These are phyloP conservation scores for Malbranchea zuffiana DNA, from an alignment of 2,329 filamentous ascomycete genomes.

Conservation along the genomic window DNA sequence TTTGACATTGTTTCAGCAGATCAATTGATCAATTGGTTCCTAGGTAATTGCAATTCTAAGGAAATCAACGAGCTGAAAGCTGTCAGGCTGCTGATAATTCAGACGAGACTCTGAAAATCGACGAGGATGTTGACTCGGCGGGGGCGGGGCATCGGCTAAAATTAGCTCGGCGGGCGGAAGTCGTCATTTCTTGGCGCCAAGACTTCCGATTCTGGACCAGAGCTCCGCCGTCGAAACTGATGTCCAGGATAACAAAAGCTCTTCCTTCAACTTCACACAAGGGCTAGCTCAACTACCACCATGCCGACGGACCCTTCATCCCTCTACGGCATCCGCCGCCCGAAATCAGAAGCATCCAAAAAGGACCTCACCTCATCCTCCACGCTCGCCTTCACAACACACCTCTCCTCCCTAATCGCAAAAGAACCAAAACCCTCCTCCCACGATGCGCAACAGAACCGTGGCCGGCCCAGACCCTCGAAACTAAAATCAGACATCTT, in stretches of 20 bases:
- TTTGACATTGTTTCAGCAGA: conserved; percentile 20
- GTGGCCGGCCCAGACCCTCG: conserved; percentile 34
- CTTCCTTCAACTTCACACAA: not conserved
- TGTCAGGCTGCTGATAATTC: too few species aligned
- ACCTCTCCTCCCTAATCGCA: conserved; percentile 71
- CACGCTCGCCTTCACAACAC: conserved; percentile 75
- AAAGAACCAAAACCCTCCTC: conserved; percentile 23
- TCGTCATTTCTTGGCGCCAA: too few species aligned
- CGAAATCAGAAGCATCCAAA: conserved; percentile 49
- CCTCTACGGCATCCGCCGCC: conserved; percentile 65
- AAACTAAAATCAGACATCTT: conserved; percentile 59
- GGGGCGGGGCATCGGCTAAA: too few species aligned
- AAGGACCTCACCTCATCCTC: conserved; percentile 59
- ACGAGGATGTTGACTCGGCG: too few species aligned
- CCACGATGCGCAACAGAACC: conserved; percentile 29
- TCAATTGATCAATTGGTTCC: conserved; percentile 4
- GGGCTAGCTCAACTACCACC: not conserved
- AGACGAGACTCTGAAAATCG: too few species aligned
- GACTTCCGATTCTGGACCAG: too few species aligned
- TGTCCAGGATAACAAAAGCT: too few species aligned
- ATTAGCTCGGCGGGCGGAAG: too few species aligned
- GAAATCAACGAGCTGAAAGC: too few species aligned
- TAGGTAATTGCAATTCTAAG: too few species aligned
- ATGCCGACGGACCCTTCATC: conserved; percentile 13
- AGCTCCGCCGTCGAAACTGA: conserved; percentile 3